These are phyloP conservation scores for Pochonia chlamydosporia DNA, from an alignment of 2,329 filamentous ascomycete species.

Conservation along the genomic window DNA sequence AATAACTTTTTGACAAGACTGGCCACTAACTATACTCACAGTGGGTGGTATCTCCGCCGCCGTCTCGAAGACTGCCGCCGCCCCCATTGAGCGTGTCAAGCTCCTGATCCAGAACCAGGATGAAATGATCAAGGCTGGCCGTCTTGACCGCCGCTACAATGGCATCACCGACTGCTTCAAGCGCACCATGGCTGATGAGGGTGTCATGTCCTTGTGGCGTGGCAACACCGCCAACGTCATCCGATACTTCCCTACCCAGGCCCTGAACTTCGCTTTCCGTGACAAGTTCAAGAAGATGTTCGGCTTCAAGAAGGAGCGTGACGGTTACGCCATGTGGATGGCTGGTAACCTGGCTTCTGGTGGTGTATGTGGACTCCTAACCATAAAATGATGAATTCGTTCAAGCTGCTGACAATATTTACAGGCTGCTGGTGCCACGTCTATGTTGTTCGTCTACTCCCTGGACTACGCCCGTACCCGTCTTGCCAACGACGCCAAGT, in stretches of 20 bases:
- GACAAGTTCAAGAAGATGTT: constrained; percentile 99
- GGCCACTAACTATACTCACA: constrained; percentile 37
- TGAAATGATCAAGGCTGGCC: constrained; percentile 99
- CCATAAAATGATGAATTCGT: not conserved
- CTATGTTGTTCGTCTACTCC: constrained; percentile 99
- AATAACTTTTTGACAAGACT: not conserved
- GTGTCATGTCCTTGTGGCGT: constrained; percentile 94
- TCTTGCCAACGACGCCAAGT: constrained; percentile 99
- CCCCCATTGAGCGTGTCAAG: constrained; percentile 99
- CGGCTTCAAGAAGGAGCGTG: constrained; percentile 99
- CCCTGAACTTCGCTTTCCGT: constrained; percentile 99
- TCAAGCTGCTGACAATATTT: constrained; percentile 8
- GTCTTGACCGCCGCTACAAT: constrained; percentile 95
- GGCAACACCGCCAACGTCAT: constrained; percentile 99
- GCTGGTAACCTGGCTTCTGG: constrained; percentile 98
- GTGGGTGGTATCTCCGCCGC: constrained; percentile 99
- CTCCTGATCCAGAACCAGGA: constrained; percentile 99
- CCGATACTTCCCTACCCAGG: constrained; percentile 99
- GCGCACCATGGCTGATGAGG: constrained; percentile 84
- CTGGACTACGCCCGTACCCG: constrained; percentile 99
- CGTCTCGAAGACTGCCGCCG: constrained; percentile 99
- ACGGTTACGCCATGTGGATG: constrained; percentile 99
- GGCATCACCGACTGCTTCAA: constrained; percentile 95
- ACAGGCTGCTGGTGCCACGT: constrained; percentile 96
- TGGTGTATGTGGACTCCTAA: constrained; percentile 67